Base-by-base conservation (phyloP, 805 yeast species). In the Naumovozyma dairenensis region DNA sequence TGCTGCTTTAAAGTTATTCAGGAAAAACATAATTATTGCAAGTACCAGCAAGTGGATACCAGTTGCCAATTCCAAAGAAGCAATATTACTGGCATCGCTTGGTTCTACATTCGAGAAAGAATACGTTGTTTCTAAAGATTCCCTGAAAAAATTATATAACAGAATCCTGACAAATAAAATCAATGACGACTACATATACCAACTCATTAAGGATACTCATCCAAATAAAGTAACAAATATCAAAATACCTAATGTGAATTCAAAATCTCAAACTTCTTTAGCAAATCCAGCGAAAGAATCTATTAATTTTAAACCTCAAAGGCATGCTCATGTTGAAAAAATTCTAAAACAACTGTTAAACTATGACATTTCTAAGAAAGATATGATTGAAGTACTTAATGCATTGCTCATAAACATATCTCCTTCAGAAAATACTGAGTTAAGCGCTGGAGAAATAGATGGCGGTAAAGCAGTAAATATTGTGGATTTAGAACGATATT, bases 401-500 rank as follows among this genome's bases (percentile, higher is more conserved):
- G 10, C 24, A 21, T 10, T 18, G 14, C 10, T 28, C n/a, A 13
- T 18, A 17, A 8, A 12, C 8, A 16, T 8, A 17, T 8, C 12
- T 9, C 31, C 21, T n/a, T 4, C 14, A 28, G 6, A 4, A 13
- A 16, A 8, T n/a, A 12, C 21, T 5, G 6, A 7, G 28, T 10
- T 7, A 13, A 7, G 6, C 7, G 6, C 38, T 3, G 22, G 31
- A n/a, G 44, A 36, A 29, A 8, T 17, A 4, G 28, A 31, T 21
- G 30, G 17, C 9, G 26, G 28, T 14, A 18, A 13, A 16, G 7
- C 29, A 5, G 24, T 15, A 9, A 15, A 16, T 12, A 26, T 25
- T 17, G 8, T 21, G n/a, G 21, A 33, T 19, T 25, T 51, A n/a
- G 36, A 43, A 25, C 33, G 36, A 4, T 54, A 52, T 32, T 31